Conservation (phyloP, 2,329 filamentous ascomycete species). For the Aspergillus sp. region DNA sequence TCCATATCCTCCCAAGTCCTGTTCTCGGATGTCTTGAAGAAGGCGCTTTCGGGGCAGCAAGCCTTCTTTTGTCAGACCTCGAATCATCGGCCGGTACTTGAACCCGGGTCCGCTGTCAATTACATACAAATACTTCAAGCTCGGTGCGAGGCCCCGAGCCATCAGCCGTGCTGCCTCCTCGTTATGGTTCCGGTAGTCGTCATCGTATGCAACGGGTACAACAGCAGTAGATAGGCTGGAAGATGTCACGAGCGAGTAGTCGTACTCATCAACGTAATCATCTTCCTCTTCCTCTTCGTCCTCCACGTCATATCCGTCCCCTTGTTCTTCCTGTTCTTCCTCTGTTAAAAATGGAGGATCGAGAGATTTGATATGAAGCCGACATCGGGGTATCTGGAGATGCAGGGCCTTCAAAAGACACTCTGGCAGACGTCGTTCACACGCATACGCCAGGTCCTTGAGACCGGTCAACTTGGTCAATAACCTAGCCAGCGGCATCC, state of each 20-base stretch:
- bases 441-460: background rate
- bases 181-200: background rate
- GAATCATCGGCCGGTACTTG: background rate
- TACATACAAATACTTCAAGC: background rate
- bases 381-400: background rate
- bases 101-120: background rate
- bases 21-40: background rate
- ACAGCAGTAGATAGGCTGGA: background rate
- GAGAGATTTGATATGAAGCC: background rate
- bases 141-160: background rate
- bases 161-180: background rate
- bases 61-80: background rate
- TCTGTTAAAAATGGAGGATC: background rate
- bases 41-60: background rate
- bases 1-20: background rate
- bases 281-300: background rate
- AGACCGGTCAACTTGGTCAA: background rate
- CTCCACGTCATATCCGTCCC: background rate
- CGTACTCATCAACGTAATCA: background rate
- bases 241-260: background rate
- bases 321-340: background rate
- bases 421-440: background rate
- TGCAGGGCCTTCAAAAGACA: background rate
- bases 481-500: background rate
- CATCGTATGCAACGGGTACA: background rate